These are phyloP conservation scores for Aspergillus olivimuriae DNA, from an alignment of 495 filamentous ascomycete species.

Conservation along the genomic window DNA sequence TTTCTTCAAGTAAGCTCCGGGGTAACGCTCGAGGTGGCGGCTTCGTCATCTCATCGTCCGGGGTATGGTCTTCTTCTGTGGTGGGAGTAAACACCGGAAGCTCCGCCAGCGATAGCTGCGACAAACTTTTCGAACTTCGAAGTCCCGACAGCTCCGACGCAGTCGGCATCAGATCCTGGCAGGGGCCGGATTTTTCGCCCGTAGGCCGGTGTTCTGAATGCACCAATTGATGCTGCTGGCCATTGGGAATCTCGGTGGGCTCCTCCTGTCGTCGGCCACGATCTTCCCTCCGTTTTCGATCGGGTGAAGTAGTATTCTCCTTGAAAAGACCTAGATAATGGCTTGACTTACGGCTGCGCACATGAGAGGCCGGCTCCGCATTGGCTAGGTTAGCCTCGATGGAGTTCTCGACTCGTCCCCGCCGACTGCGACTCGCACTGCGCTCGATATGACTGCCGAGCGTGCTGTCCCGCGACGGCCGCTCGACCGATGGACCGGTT, in stretches of 20 bases:
- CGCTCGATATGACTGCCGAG: conserved; percentile 21
- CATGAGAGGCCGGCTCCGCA: conserved; percentile 63
- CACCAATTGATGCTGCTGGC: conserved; percentile 9
- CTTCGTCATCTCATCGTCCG: conserved; percentile 23
- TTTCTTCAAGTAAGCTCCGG: conserved; percentile 54
- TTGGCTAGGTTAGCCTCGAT: conserved; percentile 76
- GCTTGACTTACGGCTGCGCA: conserved; percentile 87
- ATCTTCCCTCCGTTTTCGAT: conserved; percentile 39
- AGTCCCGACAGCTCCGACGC: conserved; percentile 11
- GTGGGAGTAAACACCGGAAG: conserved; percentile 19
- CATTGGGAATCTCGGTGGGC: conserved; percentile 9
- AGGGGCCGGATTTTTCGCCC: conserved; percentile 4
- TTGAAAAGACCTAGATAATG: conserved; percentile 91
- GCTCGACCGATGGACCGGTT: conserved; percentile 15
- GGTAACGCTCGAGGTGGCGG: conserved; percentile 29
- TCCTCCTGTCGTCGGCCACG: conserved; percentile 25
- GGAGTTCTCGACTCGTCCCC: conserved; percentile 64
- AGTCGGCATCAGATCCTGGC: neutral
- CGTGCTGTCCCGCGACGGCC: conserved; percentile 10
- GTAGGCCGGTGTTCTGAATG: conserved; percentile 9
- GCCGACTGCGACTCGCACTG: conserved; percentile 38
- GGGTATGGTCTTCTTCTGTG: conserved; percentile 3
- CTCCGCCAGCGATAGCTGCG: conserved; percentile 27
- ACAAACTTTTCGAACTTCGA: conserved; percentile 23
- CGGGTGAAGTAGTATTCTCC: conserved; percentile 63